These are phyloP conservation scores for Chytriomyces confervae DNA, from an alignment of 192 early-diverging fungal genomes.

Conservation along the genomic window DNA sequence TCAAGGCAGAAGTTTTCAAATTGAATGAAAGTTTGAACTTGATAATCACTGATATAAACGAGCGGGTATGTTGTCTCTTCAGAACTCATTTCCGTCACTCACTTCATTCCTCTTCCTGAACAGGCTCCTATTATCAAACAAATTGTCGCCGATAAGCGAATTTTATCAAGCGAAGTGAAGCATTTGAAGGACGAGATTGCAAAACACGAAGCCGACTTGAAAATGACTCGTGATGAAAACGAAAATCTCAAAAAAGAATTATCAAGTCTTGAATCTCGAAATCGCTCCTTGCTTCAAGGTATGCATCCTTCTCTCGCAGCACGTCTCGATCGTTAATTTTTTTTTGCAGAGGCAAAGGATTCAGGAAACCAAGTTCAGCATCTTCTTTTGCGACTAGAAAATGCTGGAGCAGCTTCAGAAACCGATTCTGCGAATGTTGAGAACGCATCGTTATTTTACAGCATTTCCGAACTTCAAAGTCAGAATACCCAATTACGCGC, in stretches of 20 bases:
- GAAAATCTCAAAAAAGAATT: neutral
- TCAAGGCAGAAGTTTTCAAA: conserved; percentile 25
- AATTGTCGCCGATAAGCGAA: conserved; percentile 25
- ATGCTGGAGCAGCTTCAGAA: conserved; percentile 6
- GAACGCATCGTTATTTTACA: conserved; percentile 8
- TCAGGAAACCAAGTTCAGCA: conserved; percentile 35
- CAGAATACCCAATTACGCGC: conserved; percentile 31
- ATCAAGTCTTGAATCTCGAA: neutral
- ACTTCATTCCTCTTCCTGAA: conserved; percentile 1
- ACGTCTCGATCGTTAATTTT: neutral
- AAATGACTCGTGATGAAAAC: neutral
- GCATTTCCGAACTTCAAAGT: conserved; percentile 26
- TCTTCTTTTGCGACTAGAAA: conserved; percentile 36
- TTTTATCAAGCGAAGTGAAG: conserved; percentile 25
- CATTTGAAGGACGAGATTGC: conserved; percentile 9
- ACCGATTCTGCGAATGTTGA: neutral
- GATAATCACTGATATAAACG: conserved; percentile 23
- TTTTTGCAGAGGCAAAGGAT: conserved; percentile 15
- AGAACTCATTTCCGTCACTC: neutral
- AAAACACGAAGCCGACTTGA: too few relatives aligned
- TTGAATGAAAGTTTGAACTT: conserved; percentile 34
- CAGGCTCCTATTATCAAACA: conserved; percentile 42
- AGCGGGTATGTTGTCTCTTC: conserved; percentile 11
- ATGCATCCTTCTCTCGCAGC: neutral
- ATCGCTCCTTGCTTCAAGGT: neutral